Base-by-base conservation (phyloP, 2,329 filamentous ascomycete genomes). In the Epichloe sibirici region DNA sequence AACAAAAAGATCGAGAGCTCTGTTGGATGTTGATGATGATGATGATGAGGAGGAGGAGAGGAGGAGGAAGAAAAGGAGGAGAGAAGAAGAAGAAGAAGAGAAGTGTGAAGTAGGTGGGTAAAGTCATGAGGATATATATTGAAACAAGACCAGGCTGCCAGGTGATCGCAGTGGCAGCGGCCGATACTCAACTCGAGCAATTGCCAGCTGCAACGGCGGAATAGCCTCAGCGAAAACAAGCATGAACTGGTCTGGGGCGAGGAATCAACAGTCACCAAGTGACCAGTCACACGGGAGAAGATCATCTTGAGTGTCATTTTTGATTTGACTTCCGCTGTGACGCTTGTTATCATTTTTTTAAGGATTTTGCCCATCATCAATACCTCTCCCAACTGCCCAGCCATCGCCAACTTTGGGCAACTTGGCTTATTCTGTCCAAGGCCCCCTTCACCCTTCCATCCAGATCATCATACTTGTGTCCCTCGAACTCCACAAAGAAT, bases 401-500 rank as follows among this genome's bases (percentile, higher is more conserved):
- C 81, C 83, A 87, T 62, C 83, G 76, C 73, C 77, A 85, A 46
- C 69, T 74, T 65, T 79, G 71, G n/a, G 81, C 81, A 56, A 81
- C 77, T 34, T 64, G 65, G 1, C 69, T 70, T 57, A 90, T 72
- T 57, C 77, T 77, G 49, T 70, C 71, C 63, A 90, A 66, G 28
- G 82, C 85, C 23, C 68, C 69, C 54, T 78, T 74, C 15, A 90
- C 83, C 55, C 74, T 73, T 3, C 75, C 77, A 50, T 76, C 73
- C 2, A 74, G 72, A 59, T 81, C 80, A 21, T 66, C 60, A 51
- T 64, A 56, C 54, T 59, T 68, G 65, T 81, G 76, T 1, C 86
- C 85, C 65, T 86, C 79, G 61, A 95, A 90, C 73, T 97, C 91
- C 34, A 96, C 83, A 64, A 97, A 90, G 71, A 97, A 96, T 39